Conservation (phyloP, 495 filamentous ascomycete genomes). For the Penicillium odoratum region DNA sequence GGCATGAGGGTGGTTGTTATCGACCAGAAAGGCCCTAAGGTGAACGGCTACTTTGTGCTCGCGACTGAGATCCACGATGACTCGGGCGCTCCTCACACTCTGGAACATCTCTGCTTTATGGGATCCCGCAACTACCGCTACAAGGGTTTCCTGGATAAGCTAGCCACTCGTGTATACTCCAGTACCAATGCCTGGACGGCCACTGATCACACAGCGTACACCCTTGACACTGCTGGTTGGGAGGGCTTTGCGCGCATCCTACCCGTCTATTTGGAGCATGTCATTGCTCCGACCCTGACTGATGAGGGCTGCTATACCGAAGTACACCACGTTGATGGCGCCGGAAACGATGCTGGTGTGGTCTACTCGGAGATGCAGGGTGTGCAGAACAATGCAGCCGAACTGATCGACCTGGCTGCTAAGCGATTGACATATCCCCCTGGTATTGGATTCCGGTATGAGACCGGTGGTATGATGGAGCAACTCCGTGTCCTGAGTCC, state of each 20-base stretch:
- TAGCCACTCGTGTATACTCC: slow-evolving; percentile 90
- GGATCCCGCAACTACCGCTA: slow-evolving; percentile 92
- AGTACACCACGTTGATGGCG: slow-evolving; percentile 91
- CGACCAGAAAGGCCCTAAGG: slow-evolving; percentile 88
- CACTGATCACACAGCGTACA: slow-evolving; percentile 96
- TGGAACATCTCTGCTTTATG: slow-evolving; percentile 98
- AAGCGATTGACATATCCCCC: slow-evolving; percentile 82
- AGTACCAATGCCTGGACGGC: slow-evolving; percentile 94
- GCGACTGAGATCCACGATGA: slow-evolving; percentile 98
- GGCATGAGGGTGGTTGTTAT: slow-evolving; percentile 93
- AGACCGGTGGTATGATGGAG: slow-evolving; percentile 97
- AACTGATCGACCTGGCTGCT: slow-evolving; percentile 81
- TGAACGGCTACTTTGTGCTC: slow-evolving; percentile 90
- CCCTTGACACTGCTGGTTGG: slow-evolving; percentile 92
- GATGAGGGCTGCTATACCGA: slow-evolving; percentile 94
- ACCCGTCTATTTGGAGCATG: slow-evolving; percentile 93
- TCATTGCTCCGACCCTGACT: slow-evolving; percentile 86
- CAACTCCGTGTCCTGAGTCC: slow-evolving; percentile 80
- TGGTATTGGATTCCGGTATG: slow-evolving; percentile 88
- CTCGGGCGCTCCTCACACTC: slow-evolving; percentile 90
- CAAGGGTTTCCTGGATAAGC: slow-evolving; percentile 91
- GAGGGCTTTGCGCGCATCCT: slow-evolving; percentile 93
- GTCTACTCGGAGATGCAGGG: slow-evolving; percentile 99
- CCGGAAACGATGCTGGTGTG: slow-evolving; percentile 93
- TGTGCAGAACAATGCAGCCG: slow-evolving; percentile 75